A percentile compares a stretch with the other conserved stretches of the same genome.
These are phyloP conservation scores for Termitomyces eurrhizus DNA, from an alignment of 768 basidiomycete genomes.

Conservation along the genomic window DNA sequence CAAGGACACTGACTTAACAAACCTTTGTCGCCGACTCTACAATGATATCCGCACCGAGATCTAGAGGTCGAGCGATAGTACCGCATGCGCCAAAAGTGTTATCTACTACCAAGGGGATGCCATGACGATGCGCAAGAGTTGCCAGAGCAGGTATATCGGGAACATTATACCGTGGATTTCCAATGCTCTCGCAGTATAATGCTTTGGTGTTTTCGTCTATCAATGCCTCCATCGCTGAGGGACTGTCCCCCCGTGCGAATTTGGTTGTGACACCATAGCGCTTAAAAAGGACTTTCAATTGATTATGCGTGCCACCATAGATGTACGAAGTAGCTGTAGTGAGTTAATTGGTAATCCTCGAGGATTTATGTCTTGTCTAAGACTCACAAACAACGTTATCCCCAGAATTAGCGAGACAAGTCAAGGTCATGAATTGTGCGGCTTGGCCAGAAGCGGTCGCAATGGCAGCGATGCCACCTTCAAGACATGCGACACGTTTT, in stretches of 20 bases:
- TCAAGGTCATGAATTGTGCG: conserved; percentile 59
- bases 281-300: conserved; percentile 50
- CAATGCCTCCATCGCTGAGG: conserved; percentile 41
- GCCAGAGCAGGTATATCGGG: conserved; percentile 51
- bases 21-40: conserved; percentile 21
- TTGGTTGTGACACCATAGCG: conserved; percentile 46
- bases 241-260: conserved; percentile 46
- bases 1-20: background rate
- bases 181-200: conserved; percentile 56
- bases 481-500: conserved; percentile 59
- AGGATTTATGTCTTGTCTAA: conserved; percentile 12
- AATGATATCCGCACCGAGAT: conserved; percentile 29
- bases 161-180: conserved; percentile 57
- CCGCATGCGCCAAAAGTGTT: conserved; percentile 67
- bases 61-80: conserved; percentile 27
- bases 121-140: conserved; percentile 57
- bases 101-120: conserved; percentile 63
- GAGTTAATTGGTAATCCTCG: background rate
- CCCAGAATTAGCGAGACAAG: conserved; percentile 45
- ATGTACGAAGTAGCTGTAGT: conserved; percentile 7
- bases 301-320: conserved; percentile 43
- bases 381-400: conserved; percentile 66
- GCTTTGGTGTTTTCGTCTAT: conserved; percentile 61
- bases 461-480: conserved; percentile 59
- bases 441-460: conserved; percentile 57